These are phyloP conservation scores for Sungouiozyma intestinalis DNA, from an alignment of 805 yeast species.

Conservation along the genomic window DNA sequence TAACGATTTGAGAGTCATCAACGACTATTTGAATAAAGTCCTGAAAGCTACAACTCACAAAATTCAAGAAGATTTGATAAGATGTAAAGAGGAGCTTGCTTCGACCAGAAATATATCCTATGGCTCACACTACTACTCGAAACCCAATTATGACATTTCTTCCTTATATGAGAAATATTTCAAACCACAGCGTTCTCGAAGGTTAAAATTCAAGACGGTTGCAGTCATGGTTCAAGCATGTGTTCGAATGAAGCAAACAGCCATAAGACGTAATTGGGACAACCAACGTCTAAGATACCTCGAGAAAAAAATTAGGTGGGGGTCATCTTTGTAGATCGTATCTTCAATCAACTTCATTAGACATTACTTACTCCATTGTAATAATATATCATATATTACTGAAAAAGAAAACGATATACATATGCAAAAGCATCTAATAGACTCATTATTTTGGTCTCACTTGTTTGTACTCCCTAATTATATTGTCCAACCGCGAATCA, in stretches of 20 bases:
- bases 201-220: constrained; percentile 19
- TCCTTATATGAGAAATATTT: neutral
- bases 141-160: neutral
- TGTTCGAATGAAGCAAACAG: constrained; percentile 20
- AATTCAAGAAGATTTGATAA: constrained; percentile 20
- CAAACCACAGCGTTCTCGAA: neutral
- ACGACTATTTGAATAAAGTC: constrained; percentile 25
- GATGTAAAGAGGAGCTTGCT: constrained; percentile 17
- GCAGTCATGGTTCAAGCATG: constrained; percentile 24
- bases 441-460: neutral
- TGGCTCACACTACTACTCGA: neutral
- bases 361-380: neutral
- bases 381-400: neutral
- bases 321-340: constrained; percentile 20
- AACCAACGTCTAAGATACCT: constrained; percentile 17
- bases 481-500: constrained; percentile 25
- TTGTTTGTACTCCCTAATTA: constrained; percentile 22
- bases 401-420: too few relatives aligned
- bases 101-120: constrained; percentile 1
- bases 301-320: constrained; percentile 21
- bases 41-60: constrained; percentile 23
- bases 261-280: constrained; percentile 19
- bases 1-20: constrained; percentile 24
- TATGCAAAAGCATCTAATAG: neutral
- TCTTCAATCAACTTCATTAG: constrained; percentile 6